phyloP scores from a whole-genome alignment of 2,329 filamentous ascomycete species.

The Trichothecium roseum region DNA sequence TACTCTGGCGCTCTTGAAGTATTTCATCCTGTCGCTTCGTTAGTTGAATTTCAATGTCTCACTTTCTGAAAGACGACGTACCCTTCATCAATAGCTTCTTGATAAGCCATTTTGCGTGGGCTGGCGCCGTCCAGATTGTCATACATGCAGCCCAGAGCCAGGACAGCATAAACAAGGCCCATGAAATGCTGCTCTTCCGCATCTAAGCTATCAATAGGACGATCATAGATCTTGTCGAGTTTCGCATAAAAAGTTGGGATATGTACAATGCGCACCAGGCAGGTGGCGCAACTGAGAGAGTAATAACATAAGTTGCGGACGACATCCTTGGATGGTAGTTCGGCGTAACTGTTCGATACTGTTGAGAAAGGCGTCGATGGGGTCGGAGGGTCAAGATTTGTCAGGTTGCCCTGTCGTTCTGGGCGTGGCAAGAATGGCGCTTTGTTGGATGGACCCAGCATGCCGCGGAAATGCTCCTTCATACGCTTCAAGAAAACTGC shows the following conservation, averaged over 20 bases:
- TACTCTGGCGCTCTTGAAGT: conserved; percentile 57
- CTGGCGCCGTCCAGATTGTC: conserved; percentile 43
- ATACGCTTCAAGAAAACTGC: conserved; percentile 80
- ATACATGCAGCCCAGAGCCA: conserved; percentile 67
- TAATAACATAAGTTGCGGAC: conserved; percentile 44
- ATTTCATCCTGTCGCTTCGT: conserved; percentile 50
- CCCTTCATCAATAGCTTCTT: conserved; percentile 45
- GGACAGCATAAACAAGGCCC: conserved; percentile 59
- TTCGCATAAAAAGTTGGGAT: conserved; percentile 69
- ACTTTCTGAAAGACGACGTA: too few species aligned
- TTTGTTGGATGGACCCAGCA: conserved; percentile 56
- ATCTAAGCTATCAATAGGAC: conserved; percentile 48
- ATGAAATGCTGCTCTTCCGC: conserved; percentile 58
- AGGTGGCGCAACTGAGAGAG: conserved; percentile 46
- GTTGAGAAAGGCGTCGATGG: conserved; percentile 54
- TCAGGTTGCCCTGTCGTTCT: conserved; percentile 36
- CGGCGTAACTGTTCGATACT: conserved; percentile 38
- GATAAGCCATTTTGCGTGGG: conserved; percentile 37
- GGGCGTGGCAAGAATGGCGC: conserved; percentile 46
- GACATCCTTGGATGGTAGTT: conserved; percentile 57
- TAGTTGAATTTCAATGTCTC: too few species aligned
- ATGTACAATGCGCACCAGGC: conserved; percentile 62
- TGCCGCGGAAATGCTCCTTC: conserved; percentile 74
- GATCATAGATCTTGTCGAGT: conserved; percentile 69
- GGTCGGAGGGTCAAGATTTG: conserved; percentile 59